phyloP scores from a whole-genome alignment of 768 basidiomycete species.

The Lentinula lateritia region DNA sequence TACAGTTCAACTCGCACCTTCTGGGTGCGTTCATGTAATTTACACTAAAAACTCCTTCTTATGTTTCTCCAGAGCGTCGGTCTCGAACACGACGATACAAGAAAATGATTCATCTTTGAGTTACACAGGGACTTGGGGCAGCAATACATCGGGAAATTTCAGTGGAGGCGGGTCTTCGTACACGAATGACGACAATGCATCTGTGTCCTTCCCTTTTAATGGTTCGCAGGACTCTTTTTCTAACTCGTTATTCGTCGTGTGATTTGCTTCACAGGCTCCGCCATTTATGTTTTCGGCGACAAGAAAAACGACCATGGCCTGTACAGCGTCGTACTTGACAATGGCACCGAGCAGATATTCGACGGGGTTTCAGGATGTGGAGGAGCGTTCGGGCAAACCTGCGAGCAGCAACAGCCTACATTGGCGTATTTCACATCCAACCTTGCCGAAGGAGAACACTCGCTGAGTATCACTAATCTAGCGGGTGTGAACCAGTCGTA shows the following conservation, averaged over 20 bases:
- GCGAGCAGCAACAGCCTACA: conserved; percentile 40
- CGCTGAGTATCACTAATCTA: conserved; percentile 31
- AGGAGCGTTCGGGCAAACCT: conserved; percentile 36
- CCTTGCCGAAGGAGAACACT: conserved; percentile 30
- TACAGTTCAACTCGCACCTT: conserved; percentile 38
- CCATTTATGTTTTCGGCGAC: conserved; percentile 41
- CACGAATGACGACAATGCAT: conserved; percentile 34
- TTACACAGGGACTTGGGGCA: conserved; percentile 35
- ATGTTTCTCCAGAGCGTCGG: conserved; percentile 26
- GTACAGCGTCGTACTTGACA: conserved; percentile 36
- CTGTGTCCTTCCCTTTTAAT: conserved; percentile 34
- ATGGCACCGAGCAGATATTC: conserved; percentile 24
- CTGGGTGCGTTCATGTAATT: conserved; percentile 26
- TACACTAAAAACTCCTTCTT: neutral
- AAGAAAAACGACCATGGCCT: conserved; percentile 45
- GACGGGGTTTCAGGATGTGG: conserved; percentile 42
- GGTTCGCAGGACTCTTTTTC: conserved; percentile 20
- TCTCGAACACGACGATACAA: conserved; percentile 34
- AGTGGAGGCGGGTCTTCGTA: conserved; percentile 39
- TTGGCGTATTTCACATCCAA: conserved; percentile 39
- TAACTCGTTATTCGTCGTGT: neutral
- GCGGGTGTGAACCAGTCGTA: conserved; percentile 38
- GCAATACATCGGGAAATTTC: conserved; percentile 37
- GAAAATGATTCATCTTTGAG: conserved; percentile 33
- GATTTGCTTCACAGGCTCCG: conserved; percentile 25